Conservation (phyloP, 2,329 filamentous ascomycete genomes). For the Neophaeococcomyces mojaviensis region DNA sequence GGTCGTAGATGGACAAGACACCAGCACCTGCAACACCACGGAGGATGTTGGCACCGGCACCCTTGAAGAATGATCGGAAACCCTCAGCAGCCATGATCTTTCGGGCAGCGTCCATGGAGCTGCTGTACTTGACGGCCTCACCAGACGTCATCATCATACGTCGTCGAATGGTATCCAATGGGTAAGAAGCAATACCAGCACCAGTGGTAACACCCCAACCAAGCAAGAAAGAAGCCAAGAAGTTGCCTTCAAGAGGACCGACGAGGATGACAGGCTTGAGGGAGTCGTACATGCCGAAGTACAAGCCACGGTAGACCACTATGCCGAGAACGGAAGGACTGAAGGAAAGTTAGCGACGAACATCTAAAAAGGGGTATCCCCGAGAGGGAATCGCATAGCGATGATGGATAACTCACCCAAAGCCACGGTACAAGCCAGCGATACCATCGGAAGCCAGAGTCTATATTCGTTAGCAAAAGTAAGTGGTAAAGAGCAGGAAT, state of each 20-base stretch:
- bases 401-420: too few relatives aligned
- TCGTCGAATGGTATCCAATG: constrained; percentile 99
- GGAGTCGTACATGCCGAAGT: constrained; percentile 99
- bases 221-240: constrained; percentile 97
- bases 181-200: constrained; percentile 99
- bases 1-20: constrained; percentile 99
- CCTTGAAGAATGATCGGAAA: constrained; percentile 99
- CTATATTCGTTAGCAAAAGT: too few relatives aligned
- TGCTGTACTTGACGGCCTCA: constrained; percentile 99
- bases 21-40: constrained; percentile 99
- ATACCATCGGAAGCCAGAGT: too few relatives aligned
- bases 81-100: constrained; percentile 97
- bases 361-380: too few relatives aligned
- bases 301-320: constrained; percentile 99
- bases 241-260: constrained; percentile 90
- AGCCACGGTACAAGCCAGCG: too few relatives aligned
- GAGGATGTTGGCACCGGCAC: constrained; percentile 99
- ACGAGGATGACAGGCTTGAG: constrained; percentile 97
- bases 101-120: constrained; percentile 85
- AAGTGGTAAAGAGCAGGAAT: constrained; percentile 59
- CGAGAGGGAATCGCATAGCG: too few relatives aligned
- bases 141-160: constrained; percentile 99
- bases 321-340: constrained; percentile 98
- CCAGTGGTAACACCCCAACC: constrained; percentile 99
- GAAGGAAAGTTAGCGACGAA: too few relatives aligned